Base-by-base conservation (phyloP, 768 basidiomycete species). In the Suillus occidentalis region DNA sequence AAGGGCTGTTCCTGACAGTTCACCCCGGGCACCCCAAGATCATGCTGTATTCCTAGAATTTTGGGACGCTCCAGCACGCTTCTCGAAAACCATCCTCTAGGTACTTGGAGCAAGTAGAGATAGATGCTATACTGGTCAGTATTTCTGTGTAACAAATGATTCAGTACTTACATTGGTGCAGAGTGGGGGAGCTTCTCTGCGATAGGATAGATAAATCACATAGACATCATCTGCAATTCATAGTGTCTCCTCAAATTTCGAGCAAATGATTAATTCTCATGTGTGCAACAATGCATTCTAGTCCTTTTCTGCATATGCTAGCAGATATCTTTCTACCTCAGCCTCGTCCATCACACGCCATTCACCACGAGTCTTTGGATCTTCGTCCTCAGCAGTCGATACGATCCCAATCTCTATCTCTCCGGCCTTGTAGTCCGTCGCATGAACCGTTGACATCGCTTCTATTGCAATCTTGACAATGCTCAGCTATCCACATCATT, bases 331-430 rank as follows among this genome's bases (percentile, higher is more conserved):
- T 78, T 95, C 93, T 43, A 94, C 88, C 76, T 95, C 93, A 25
- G 76, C 83, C 72, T 91, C 87, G 43, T 78, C 81, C 87, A 95
- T 87, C 53, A 91, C 88, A 40, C 93, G 84, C 93, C 93, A 95
- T 62, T 82, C 73, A 37, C 93, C 93, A 67, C 84, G 81, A 45
- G 84, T 87, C 81, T 93, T 91, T 65, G 78, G 79, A 66, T 84
- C 79, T 74, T 97, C 95, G 20, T 91, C 90, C 8, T 87, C 83
- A 42, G 85, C 84, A 1, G 83, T 83, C 34, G 94, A 97, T 25
- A 94, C 90, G 61, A 99, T 91, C 0, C 95, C 97, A 68, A 99
- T 93, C 77, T 99, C 97, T 71, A 99, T 92, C 77, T 99, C 97
- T 12, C 88, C 89, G 0, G 94, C 83, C 78, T 99, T 99, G 82